These are phyloP conservation scores for Gamsiella multidivaricata DNA, from an alignment of 192 early-diverging fungal genomes.

Conservation along the genomic window DNA sequence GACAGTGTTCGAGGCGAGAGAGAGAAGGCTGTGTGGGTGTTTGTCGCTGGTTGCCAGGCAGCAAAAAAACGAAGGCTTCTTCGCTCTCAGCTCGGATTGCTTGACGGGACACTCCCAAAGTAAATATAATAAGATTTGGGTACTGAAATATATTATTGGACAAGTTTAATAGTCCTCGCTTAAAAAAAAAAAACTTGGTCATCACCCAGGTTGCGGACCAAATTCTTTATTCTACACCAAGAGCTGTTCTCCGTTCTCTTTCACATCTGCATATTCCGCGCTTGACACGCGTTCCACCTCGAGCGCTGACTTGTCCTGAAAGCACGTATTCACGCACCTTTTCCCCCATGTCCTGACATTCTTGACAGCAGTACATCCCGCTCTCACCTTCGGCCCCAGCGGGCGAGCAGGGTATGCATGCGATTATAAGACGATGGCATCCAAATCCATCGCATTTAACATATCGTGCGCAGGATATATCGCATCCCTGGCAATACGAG, in stretches of 20 bases:
- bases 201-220: too few relatives aligned
- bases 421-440: constrained; percentile 65
- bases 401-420: constrained; percentile 51
- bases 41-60: too few relatives aligned
- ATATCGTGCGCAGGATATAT: constrained; percentile 53
- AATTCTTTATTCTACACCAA: constrained; percentile 16
- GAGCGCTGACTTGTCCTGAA: not conserved
- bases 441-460: constrained; percentile 61
- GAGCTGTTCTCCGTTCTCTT: constrained; percentile 13
- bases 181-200: too few relatives aligned
- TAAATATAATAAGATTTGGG: too few relatives aligned
- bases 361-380: constrained; percentile 54
- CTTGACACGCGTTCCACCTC: constrained; percentile 20
- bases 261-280: constrained; percentile 49
- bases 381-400: constrained; percentile 5
- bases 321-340: constrained; percentile 16
- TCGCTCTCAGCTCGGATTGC: too few relatives aligned
- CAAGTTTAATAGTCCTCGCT: too few relatives aligned
- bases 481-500: constrained; percentile 55
- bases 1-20: too few relatives aligned
- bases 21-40: too few relatives aligned
- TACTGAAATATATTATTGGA: too few relatives aligned
- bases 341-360: constrained; percentile 50
- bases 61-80: too few relatives aligned
- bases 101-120: too few relatives aligned